Base-by-base conservation (phyloP, 2,329 filamentous ascomycete genomes). In the Arthrinium puccinioides region DNA sequence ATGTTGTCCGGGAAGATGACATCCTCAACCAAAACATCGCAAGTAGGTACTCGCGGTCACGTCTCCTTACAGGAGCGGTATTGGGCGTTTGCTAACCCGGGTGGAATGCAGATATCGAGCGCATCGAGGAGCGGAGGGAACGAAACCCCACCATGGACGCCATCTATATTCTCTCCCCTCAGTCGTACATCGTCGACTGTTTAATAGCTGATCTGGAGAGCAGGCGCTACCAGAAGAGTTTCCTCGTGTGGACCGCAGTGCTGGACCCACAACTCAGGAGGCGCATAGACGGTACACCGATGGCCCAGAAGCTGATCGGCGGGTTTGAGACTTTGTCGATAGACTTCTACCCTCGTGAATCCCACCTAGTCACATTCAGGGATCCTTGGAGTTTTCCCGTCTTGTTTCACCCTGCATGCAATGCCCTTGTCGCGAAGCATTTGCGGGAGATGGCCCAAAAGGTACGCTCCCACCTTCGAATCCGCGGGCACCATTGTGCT, bases 1-100 rank as follows among this genome's bases (percentile, higher is more conserved):
- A 90, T 70, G 84, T 87, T 32, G 78, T 90, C 58, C 90, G 87
- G 54, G 85, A 96, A 69, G 90, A 98, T 76, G 87, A 96, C 55
- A 94, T 98, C 49, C 82, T 98, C 64, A 94, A 94, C 59, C 80
- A 88, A 64, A 95, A 95, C 60, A 86, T 98, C 62, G 90, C 89
- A 49, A 95, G 89, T 95, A 74, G 58, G 82, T 34, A 40, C n/a
- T n/a, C n/a, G n/a, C 37, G 37, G 37, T 32, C 16, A 32, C n/a
- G n/a, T n/a, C n/a, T n/a, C n/a, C n/a, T 51, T 53, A 38, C n/a
- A n/a, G n/a, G n/a, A n/a, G n/a, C n/a, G n/a, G n/a, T n/a, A n/a
- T n/a, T n/a, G 51, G 42, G 29, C 41, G 37, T 40, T 40, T 32
- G 41, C 51, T 55, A 37, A 56, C 44, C 32, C 28, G 13, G 15